Percentiles rank a stretch among this genome's conserved stretches.
Evolutionary conservation across 441 rosid species (phyloP).

Genomic region (Euphorbia corollata): DNA sequence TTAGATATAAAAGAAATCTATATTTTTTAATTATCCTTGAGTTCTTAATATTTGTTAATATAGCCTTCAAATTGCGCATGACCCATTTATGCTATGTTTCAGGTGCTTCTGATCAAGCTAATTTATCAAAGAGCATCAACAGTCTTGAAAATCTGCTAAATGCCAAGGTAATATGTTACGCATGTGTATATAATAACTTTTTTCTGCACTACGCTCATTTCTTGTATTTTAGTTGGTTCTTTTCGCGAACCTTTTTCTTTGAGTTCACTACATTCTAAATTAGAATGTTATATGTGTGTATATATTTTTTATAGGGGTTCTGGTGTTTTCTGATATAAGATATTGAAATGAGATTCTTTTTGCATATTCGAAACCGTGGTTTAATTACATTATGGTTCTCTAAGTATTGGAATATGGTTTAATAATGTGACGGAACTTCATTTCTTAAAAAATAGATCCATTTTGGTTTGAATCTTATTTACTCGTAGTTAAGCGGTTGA

Average conservation of each 20-base stretch:
- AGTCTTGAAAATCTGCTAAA: slow-evolving; percentile 81
- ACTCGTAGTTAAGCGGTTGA: too few species aligned
- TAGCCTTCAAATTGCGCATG: background rate
- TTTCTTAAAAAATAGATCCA: too few species aligned
- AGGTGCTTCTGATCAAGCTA: slow-evolving; percentile 69
- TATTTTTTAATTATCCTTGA: background rate
- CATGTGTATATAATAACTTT: background rate
- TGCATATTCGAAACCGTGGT: background rate
- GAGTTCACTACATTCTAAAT: too few species aligned
- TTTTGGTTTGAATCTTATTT: too few species aligned
- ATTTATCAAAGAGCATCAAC: slow-evolving; percentile 73
- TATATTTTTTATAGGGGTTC: background rate
- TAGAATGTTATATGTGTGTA: background rate
- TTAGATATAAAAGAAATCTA: background rate
- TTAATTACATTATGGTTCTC: too few species aligned
- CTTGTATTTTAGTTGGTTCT: too few species aligned
- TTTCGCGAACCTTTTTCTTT: too few species aligned
- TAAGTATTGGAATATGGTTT: too few species aligned
- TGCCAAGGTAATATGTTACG: slow-evolving; percentile 68
- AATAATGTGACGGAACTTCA: too few species aligned
- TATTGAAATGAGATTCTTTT: background rate
- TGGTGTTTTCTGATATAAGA: background rate
- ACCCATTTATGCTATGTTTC: slow-evolving; percentile 23
- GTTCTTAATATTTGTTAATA: background rate
- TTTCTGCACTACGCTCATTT: too few species aligned